Base-by-base conservation (phyloP, 768 basidiomycete genomes). In the Kwoniella sp. region DNA sequence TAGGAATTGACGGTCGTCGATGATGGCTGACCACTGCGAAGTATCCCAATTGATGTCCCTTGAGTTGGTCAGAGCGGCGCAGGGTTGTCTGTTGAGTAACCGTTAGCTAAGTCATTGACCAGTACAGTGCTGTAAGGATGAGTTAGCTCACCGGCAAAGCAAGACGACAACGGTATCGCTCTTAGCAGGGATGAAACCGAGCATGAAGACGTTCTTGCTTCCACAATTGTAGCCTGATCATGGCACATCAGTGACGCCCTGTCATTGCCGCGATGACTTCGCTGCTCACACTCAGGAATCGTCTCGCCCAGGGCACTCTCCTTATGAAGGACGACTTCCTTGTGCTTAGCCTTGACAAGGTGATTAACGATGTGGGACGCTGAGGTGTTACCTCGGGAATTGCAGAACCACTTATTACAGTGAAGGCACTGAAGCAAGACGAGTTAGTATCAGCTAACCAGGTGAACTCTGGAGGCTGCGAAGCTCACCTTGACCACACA, bases 1-100 rank as follows among this genome's bases (percentile, higher is more conserved):
- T n/a, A 99, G 80, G 80, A 99, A 99, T 3, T 89, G 90, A 26
- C 95, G 84, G 75, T 99, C 95, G 64, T 99, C 95, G 58, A 99
- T 99, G 58, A 99, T 83, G 11, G 95, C 93, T 9, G 91, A 91
- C 95, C 95, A 99, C 34, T 98, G 83, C 0, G 89, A 81, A 4
- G 92, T 87, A 66, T 99, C 98, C 95, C 95, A 99, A 2, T 89
- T 91, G 65, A 98, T 96, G 71, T 99, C 95, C 71, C 92, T 92
- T 15, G 89, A 89, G 38, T 65, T 73, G n/a, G 77, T 77, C 56
- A 95, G 86, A 3, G 91, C 88, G 9, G 95, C 93, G 65, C 95
- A 99, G 1, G 95, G 95, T 83, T 99, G 95, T 29, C 92, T 92
- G 25, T 20, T 22, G 22, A 10, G 26, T n/a, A 33, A 39, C 10